Conservation (phyloP, 1,139 yeast genomes). For the Taphrina communis region DNA sequence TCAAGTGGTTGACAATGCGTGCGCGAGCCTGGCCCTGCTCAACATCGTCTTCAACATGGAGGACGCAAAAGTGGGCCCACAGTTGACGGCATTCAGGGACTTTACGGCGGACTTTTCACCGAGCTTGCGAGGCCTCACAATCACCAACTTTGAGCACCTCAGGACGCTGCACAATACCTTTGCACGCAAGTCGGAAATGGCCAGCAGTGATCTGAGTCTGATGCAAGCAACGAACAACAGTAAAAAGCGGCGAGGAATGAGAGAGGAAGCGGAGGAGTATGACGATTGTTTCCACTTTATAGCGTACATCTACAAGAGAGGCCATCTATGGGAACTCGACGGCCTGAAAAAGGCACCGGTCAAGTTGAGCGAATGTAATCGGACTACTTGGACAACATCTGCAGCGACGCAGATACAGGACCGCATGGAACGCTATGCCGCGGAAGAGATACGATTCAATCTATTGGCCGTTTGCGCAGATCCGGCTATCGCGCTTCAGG, state of each 20-base stretch:
- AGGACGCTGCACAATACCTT: constrained; percentile 69
- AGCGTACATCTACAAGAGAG: constrained; percentile 60
- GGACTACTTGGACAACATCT: constrained; percentile 57
- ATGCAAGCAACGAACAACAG: constrained; percentile 14
- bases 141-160: constrained; percentile 66
- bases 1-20: constrained; percentile 66
- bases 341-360: constrained; percentile 68
- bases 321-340: constrained; percentile 66
- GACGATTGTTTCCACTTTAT: constrained; percentile 65
- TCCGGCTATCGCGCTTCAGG: constrained; percentile 52
- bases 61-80: constrained; percentile 60
- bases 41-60: constrained; percentile 60
- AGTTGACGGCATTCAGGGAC: constrained; percentile 58
- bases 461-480: constrained; percentile 63
- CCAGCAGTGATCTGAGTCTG: constrained; percentile 13
- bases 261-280: constrained; percentile 48
- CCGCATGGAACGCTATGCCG: constrained; percentile 58
- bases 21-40: constrained; percentile 77
- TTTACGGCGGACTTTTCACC: constrained; percentile 53
- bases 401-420: constrained; percentile 56
- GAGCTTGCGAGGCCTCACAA: constrained; percentile 62
- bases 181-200: constrained; percentile 51
- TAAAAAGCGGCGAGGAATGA: constrained; percentile 53
- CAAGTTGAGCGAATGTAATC: constrained; percentile 56
- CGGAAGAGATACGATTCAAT: constrained; percentile 64